Conservation (phyloP, 2,329 filamentous ascomycete genomes). For the Ophiocordyceps camponoti-leonardi region DNA sequence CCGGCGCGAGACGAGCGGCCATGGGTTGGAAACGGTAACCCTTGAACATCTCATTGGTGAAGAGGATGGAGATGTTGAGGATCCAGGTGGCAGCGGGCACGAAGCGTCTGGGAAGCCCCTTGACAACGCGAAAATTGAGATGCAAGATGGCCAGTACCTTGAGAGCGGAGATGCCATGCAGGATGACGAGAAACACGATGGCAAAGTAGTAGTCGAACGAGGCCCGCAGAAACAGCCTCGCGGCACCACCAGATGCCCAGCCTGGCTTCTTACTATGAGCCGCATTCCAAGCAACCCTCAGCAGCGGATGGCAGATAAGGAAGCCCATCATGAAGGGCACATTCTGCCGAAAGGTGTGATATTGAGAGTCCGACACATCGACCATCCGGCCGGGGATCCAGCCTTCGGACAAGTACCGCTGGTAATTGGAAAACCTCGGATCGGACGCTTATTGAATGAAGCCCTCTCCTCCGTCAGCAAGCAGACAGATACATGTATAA, state of each 20-base stretch:
- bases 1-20: slow-evolving; percentile 29
- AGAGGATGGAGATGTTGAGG: slow-evolving; percentile 74
- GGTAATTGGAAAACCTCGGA: slow-evolving; percentile 62
- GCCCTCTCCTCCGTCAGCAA: not conserved
- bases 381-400: slow-evolving; percentile 91
- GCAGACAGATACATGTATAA: not conserved
- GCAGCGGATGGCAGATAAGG: slow-evolving; percentile 59
- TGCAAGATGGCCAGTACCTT: slow-evolving; percentile 72
- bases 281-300: slow-evolving; percentile 55
- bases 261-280: slow-evolving; percentile 21
- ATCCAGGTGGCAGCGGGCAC: slow-evolving; percentile 68
- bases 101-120: slow-evolving; percentile 47
- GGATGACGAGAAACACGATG: slow-evolving; percentile 53
- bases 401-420: slow-evolving; percentile 53
- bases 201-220: slow-evolving; percentile 76
- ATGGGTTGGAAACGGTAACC: slow-evolving; percentile 61
- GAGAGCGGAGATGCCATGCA: slow-evolving; percentile 72
- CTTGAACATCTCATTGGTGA: slow-evolving; percentile 69
- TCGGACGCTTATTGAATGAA: slow-evolving; percentile 43
- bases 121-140: slow-evolving; percentile 68
- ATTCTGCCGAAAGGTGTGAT: slow-evolving; percentile 69
- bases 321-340: slow-evolving; percentile 64
- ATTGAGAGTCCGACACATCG: slow-evolving; percentile 82
- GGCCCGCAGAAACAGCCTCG: slow-evolving; percentile 49
- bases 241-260: slow-evolving; percentile 27